Base-by-base conservation (phyloP, 2,329 filamentous ascomycete genomes). In the Apiospora marii region DNA sequence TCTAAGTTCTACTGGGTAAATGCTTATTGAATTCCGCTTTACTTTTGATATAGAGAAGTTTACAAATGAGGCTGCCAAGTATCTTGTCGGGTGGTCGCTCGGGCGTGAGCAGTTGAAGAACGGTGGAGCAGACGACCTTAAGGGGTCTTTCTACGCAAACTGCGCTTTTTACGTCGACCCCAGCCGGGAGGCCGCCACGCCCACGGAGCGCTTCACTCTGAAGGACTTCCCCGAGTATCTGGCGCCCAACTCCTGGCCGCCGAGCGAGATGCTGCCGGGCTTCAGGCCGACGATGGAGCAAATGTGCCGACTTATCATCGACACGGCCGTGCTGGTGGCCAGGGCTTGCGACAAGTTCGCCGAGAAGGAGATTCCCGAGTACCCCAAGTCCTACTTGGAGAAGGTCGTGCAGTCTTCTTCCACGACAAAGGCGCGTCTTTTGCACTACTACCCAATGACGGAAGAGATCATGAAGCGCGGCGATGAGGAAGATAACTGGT, bases 291-390 rank as follows among this genome's bases (percentile, higher is more conserved):
- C 91, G 0, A 90, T 97, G 74, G 92, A 96, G 76, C 86, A 90
- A 51, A 88, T 98, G 43, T 98, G 95, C 81, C 86, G 85, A 0
- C 84, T 98, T 74, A 94, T 98, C 78, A 98, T 98, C 76, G 94
- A 98, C 78, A 93, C 92, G 0, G 96, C 94, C 1, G 93, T 93
- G 4, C 87, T 98, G 12, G 96, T 99, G 7, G 96, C 96, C 1
- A 86, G 91, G n/a, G 94, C 94, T 4, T 98, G 96, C 82, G 96
- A 98, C 84, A 89, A 88, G 71, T 98, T 94, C 82, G 96, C 95
- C 1, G 88, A 91, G 80, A 87, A 89, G 72, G 94, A 97, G 75
- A 94, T 98, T 61, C 84, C 90, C 0, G 93, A 87, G 2, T 98
- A 98, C 80, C 90, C 90, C 68, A 80, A 84, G 4, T 93, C 93